These are phyloP conservation scores for Anaeromyces robustus DNA, from an alignment of 192 early-diverging fungal genomes.

Conservation along the genomic window DNA sequence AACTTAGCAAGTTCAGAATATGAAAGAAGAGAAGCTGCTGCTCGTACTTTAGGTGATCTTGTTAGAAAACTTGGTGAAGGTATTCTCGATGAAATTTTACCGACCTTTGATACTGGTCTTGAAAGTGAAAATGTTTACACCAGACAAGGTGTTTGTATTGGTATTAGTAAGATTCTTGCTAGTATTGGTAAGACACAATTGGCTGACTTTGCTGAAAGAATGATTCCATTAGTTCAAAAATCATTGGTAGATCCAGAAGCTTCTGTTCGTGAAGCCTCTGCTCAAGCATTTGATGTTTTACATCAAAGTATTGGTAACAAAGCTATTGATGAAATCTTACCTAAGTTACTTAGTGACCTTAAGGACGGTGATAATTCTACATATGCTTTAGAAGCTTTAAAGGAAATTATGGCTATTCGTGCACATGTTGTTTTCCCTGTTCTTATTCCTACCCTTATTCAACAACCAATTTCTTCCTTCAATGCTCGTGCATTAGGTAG, in stretches of 20 bases:
- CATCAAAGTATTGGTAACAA: slow-evolving; percentile 81
- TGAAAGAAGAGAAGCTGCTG: slow-evolving; percentile 74
- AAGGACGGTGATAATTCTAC: slow-evolving; percentile 17
- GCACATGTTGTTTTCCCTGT: slow-evolving; percentile 96
- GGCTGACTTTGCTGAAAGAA: slow-evolving; percentile 68
- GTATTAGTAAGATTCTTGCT: slow-evolving; percentile 78
- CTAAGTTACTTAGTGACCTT: slow-evolving; percentile 69
- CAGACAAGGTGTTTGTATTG: slow-evolving; percentile 86
- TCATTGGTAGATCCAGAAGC: slow-evolving; percentile 72
- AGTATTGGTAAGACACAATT: slow-evolving; percentile 67
- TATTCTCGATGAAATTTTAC: slow-evolving; percentile 72
- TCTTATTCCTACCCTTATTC: slow-evolving; percentile 85
- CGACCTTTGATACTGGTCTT: slow-evolving; percentile 75
- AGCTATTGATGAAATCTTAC: slow-evolving; percentile 85
- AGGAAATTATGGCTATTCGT: slow-evolving; percentile 95
- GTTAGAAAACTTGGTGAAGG: slow-evolving; percentile 88
- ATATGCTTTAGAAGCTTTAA: slow-evolving; percentile 83
- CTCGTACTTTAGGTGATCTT: slow-evolving; percentile 81
- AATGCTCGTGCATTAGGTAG: slow-evolving; percentile 81
- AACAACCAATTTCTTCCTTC: slow-evolving; percentile 72
- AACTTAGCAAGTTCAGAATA: slow-evolving; percentile 55
- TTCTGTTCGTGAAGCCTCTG: slow-evolving; percentile 85
- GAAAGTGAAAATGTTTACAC: slow-evolving; percentile 44
- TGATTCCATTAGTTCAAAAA: slow-evolving; percentile 62
- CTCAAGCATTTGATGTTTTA: slow-evolving; percentile 84